Evolutionary conservation across 2,329 filamentous ascomycete species (phyloP).

Genomic region (Epichloe glyceriae): DNA sequence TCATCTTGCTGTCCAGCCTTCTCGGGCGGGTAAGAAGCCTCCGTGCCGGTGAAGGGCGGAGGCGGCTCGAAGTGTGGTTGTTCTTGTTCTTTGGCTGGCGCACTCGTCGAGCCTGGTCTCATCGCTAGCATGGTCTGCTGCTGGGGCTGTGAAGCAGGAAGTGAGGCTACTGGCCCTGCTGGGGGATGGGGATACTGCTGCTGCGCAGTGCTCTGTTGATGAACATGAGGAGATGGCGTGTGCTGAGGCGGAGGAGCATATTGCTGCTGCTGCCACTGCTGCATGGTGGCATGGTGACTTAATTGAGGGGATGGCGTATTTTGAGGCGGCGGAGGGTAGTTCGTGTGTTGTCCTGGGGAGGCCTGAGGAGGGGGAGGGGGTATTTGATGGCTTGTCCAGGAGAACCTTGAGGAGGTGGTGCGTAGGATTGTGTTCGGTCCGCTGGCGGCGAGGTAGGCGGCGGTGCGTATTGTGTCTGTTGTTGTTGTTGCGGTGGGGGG

Average conservation of each 20-base stretch:
- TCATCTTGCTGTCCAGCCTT: constrained; percentile 14
- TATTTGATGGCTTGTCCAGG: constrained; percentile 10
- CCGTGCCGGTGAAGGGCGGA: constrained; percentile 11
- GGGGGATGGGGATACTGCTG: constrained; percentile 11
- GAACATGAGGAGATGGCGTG: constrained; percentile 6
- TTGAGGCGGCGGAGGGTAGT: constrained; percentile 18
- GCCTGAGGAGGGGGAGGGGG: constrained; percentile 17
- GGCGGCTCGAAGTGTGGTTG: constrained; percentile 18
- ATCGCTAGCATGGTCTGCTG: constrained; percentile 12
- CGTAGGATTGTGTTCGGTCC: constrained; percentile 32
- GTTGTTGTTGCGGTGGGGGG: constrained; percentile 13
- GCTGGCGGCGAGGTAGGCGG: constrained; percentile 35
- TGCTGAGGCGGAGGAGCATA: constrained; percentile 15
- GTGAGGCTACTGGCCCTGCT: background rate
- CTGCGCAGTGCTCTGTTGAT: constrained; percentile 9
- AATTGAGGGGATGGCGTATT: constrained; percentile 8
- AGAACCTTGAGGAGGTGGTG: constrained; percentile 16
- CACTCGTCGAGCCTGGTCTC: constrained; percentile 13
- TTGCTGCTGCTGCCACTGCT: constrained; percentile 3
- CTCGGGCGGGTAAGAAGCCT: constrained; percentile 16
- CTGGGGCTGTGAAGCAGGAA: background rate
- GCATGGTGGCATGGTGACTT: constrained; percentile 10
- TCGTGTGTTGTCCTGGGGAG: constrained; percentile 7
- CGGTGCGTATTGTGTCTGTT: constrained; percentile 30
- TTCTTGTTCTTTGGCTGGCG: constrained; percentile 9